A percentile compares a stretch with the other conserved stretches of the same genome.
phyloP scores from a whole-genome alignment of 176 grass and related monocot genomes.

The Carex littledalei region DNA sequence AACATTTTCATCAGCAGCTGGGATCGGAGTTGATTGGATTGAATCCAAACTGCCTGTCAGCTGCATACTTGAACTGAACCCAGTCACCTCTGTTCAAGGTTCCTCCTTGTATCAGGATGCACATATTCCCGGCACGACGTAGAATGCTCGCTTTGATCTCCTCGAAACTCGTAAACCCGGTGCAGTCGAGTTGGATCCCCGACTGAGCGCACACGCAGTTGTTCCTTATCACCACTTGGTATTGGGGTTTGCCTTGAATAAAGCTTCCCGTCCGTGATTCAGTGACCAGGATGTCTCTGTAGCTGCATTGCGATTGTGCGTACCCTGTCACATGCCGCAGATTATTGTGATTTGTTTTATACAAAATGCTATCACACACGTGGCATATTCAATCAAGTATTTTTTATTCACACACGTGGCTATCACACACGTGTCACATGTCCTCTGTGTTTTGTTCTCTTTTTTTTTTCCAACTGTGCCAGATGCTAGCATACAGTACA shows the following conservation, averaged over 20 bases:
- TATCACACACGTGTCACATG: too few relatives aligned
- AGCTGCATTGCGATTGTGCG: background rate
- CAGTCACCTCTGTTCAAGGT: background rate
- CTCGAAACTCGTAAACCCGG: background rate
- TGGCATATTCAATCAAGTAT: background rate
- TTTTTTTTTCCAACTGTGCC: too few relatives aligned
- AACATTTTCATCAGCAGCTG: background rate
- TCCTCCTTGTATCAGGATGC: background rate
- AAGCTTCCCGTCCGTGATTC: background rate
- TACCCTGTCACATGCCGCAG: background rate
- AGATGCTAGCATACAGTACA: too few relatives aligned
- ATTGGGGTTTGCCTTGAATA: background rate
- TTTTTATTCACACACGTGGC: too few relatives aligned
- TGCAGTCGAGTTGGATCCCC: background rate
- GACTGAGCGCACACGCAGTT: background rate
- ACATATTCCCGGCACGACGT: background rate
- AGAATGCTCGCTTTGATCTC: slow-evolving; percentile 2
- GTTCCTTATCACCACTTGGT: background rate
- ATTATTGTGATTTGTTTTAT: background rate
- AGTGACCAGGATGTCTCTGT: background rate
- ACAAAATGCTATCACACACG: background rate
- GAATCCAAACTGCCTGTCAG: background rate
- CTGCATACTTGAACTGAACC: slow-evolving; percentile 12
- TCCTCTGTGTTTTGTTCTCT: too few relatives aligned
- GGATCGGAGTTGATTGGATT: background rate